Base-by-base conservation (phyloP, 129 eudicot species). In the Lactuca sativa region DNA sequence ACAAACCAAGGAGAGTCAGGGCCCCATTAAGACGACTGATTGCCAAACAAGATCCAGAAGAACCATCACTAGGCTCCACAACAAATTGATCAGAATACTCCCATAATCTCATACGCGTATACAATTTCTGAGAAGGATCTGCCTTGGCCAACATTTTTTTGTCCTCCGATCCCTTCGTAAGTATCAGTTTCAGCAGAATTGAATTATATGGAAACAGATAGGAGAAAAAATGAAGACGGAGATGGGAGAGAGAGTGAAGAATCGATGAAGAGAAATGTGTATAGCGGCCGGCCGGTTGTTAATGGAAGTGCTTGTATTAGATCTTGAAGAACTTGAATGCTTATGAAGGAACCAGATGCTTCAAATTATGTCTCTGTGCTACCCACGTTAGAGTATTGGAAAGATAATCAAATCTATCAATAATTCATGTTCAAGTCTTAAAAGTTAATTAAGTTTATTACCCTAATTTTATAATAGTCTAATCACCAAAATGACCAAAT, bases 1-100 rank as follows among this genome's bases (percentile, higher is more conserved):
- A 56, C 70, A 18, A 60, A 93, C 96, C 95, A 7, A 79, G 76
- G 10, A 79, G 84, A 70, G 74, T 82, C 83, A 90, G 78, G 52
- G 92, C 82, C 10, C 88, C 97, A 78, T 91, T 87, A 9, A 33
- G 48, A 59, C 97, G 90, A 70, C 96, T 91, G 75, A 91, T 76
- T 0, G 86, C 62, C 77, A 91, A 80, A 80, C 83, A 81, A 25
- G 92, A 82, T 60, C 86, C 88, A 12, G 86, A 75, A 34, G 88
- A 71, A 15, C 97, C 97, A 73, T 88, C 90, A 16, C 88, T 91
- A 9, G 97, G 97, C 79, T 91, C 97, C 49, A 88, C 78, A 15
- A 91, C 86, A 58, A 88, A 91, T 60, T 88, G 86, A 70, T 84
- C 88, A 4, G 90, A 81, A 62, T 86, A 82, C 44, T 91, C 97